Base-by-base conservation (phyloP, 331 rosid genomes). In the Pyracantha coccinea region DNA sequence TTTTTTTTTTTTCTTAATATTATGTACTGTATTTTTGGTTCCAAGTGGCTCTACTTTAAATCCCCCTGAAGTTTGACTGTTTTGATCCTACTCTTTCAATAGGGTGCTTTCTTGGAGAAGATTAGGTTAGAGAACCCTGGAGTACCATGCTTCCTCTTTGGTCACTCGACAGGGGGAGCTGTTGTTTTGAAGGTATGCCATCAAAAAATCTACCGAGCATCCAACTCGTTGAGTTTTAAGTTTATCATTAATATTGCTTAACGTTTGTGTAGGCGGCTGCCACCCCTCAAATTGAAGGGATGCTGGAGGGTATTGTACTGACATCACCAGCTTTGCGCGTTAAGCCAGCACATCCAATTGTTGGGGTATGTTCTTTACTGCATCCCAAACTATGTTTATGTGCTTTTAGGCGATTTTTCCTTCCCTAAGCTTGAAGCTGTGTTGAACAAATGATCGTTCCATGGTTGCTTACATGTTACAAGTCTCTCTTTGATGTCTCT, bases 151-250 rank as follows among this genome's bases (percentile, higher is more conserved):
- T 95, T 95, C 80, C 99, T 95, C 71, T 95, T 92, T 71, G 99
- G 99, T 52, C 99, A 95, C 75, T 95, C 99, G 63, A 92, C 99
- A 16, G 99, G 99, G 24, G 99, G 99, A 24, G 97, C 97, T 53
- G 96, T 90, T 68, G 97, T 95, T 81, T 85, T 95, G 85, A 95
- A 92, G 86, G 99, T 90, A 76, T 77, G 81, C 33, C 69, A 35
- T 74, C 33, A 31, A 70, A 58, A 45, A 72, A 21, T 68, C 53
- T 66, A 53, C 58, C 33, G 21, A 32, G 2, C 28, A 3, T 24
- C 31, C 65, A 3, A 57, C 60, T 75, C 41, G 20, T 15, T 66
- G 77, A 27, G 4, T 68, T 41, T 20, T 31, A 15, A 44, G 52
- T 73, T 59, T 0, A 19, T 59, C 15, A 15, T 27, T 59, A 15